Evolutionary conservation across 306 rosid genomes (phyloP), one percentile per base, ranked within the genome.

Genomic region (Astragalus glycyphyllos): DNA sequence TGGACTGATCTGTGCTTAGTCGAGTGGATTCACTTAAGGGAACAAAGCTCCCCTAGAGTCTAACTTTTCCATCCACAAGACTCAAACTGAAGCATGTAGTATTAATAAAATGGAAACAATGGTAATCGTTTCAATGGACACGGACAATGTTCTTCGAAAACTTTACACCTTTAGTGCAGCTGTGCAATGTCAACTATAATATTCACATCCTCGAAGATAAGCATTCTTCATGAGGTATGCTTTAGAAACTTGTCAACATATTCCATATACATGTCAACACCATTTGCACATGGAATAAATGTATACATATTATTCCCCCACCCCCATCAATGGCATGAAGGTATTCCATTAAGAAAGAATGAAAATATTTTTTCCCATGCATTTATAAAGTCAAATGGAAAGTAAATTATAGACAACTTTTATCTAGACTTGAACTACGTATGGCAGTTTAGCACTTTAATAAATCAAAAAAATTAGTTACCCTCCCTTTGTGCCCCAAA

Each of bases 391-490:
- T 38, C 40, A 45, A 72, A 79, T 53, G 5, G 34, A 46, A 5
- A 66, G 62, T 26, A 61, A 31, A 16, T n/a, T 31, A 41, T 50
- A 8, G 12, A 46, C 69, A 68, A 26, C 34, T 60, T 60, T 54
- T 57, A 58, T 72, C 51, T 31, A 13, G 34, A 35, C 50, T 31
- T 60, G 26, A 44, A 68, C 69, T 17, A 69, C 17, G 38, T 7
- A 56, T 48, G 53, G 49, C 12, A 67, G 58, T 26, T 69, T 13
- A 60, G 63, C 55, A 74, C 63, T 46, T 48, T 56, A 60, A 48
- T 15, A 56, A 34, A 69, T 31, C n/a, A 55, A 68, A 45, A 45
- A 60, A 77, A 20, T 50, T 56, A 15, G 65, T 45, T 15, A 64
- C 13, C 5, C 50, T 51, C 46, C 29, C 66, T 14, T 15, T 38